phyloP scores from a whole-genome alignment of 148 eudicot genomes.

The Fagopyrum tataricum region DNA sequence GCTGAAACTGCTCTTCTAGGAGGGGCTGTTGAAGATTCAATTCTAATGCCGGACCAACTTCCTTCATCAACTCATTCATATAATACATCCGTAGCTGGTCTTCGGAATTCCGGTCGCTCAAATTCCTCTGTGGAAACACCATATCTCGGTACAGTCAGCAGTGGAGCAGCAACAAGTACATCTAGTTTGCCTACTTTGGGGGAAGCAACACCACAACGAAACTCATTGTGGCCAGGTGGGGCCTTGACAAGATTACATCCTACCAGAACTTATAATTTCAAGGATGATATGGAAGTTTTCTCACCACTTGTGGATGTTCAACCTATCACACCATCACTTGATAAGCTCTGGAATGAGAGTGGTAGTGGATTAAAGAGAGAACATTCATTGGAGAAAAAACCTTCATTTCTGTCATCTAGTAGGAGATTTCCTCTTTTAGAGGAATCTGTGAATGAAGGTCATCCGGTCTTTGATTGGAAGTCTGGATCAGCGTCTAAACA shows the following conservation, averaged over 20 bases:
- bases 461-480: slow-evolving; percentile 72
- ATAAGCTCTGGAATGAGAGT: slow-evolving; percentile 65
- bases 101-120: slow-evolving; percentile 41
- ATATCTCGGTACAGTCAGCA: slow-evolving; percentile 26
- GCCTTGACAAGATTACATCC: slow-evolving; percentile 65
- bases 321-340: slow-evolving; percentile 76
- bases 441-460: slow-evolving; percentile 36
- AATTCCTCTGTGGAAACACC: slow-evolving; percentile 48
- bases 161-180: slow-evolving; percentile 28
- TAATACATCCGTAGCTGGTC: slow-evolving; percentile 38
- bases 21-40: slow-evolving; percentile 77
- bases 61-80: slow-evolving; percentile 52
- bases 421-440: slow-evolving; percentile 44
- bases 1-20: slow-evolving; percentile 80
- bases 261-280: slow-evolving; percentile 53
- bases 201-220: slow-evolving; percentile 56
- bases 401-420: slow-evolving; percentile 43
- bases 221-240: slow-evolving; percentile 56
- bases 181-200: slow-evolving; percentile 34
- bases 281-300: slow-evolving; percentile 97
- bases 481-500: slow-evolving; percentile 44
- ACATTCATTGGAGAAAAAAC: slow-evolving; percentile 39
- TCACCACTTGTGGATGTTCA: slow-evolving; percentile 93
- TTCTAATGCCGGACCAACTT: slow-evolving; percentile 95
- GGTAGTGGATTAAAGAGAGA: slow-evolving; percentile 49